These are phyloP conservation scores for Elongisporangium undulatum DNA, from an alignment of 352 stramenopile genomes.

Conservation along the genomic window DNA sequence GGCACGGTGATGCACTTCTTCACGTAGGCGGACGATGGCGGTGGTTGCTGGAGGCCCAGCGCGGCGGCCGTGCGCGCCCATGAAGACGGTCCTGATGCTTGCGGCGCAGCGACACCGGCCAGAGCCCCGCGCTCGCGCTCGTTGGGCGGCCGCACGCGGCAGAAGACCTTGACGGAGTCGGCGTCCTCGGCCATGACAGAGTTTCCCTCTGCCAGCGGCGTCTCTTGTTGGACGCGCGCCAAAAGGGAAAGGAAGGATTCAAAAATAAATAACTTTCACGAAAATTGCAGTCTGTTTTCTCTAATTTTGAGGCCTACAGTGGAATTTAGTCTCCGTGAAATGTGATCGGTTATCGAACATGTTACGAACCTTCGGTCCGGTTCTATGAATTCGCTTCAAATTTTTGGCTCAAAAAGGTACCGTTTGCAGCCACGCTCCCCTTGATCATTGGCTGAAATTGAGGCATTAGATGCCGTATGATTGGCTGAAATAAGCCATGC, in stretches of 20 bases:
- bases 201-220: background rate
- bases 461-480: background rate
- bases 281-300: background rate
- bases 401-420: background rate
- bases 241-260: background rate
- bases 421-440: background rate
- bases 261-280: background rate
- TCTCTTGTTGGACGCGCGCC: background rate
- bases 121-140: constrained; percentile 50
- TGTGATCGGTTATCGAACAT: too few species aligned
- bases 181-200: constrained; percentile 24
- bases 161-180: constrained; percentile 85
- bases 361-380: too few species aligned
- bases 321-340: background rate
- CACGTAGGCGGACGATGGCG: constrained; percentile 17
- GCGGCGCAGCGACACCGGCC: background rate
- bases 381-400: background rate
- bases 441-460: background rate
- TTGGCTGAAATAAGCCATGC: constrained; percentile 2
- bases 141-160: constrained; percentile 79
- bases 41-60: constrained; percentile 9
- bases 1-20: constrained; percentile 70
- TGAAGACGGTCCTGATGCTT: background rate
- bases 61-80: background rate
- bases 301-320: background rate